These are phyloP conservation scores for Exidia glandulosa DNA, from an alignment of 768 basidiomycete genomes.

Conservation along the genomic window DNA sequence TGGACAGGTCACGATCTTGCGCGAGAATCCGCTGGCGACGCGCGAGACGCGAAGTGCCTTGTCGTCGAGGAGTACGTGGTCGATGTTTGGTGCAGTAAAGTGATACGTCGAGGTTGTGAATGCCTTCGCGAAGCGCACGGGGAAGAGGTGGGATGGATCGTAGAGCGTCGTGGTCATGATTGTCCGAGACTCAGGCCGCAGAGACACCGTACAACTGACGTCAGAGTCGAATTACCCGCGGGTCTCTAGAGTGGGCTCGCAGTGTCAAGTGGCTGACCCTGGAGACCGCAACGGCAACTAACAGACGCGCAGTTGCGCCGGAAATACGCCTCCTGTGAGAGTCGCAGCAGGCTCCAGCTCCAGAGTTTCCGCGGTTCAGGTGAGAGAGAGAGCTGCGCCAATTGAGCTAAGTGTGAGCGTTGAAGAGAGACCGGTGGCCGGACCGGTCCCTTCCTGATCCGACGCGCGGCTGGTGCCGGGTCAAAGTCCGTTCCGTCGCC, in stretches of 20 bases:
- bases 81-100: background rate
- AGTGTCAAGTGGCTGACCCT: too few relatives aligned
- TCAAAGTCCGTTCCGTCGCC: background rate
- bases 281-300: too few relatives aligned
- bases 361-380: too few relatives aligned
- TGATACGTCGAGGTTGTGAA: background rate
- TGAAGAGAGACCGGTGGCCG: background rate
- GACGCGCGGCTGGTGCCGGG: background rate
- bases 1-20: conserved; percentile 23
- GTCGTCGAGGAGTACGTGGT: background rate
- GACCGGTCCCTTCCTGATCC: background rate
- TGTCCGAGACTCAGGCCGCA: too few relatives aligned
- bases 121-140: background rate
- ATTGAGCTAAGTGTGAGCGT: background rate
- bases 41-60: background rate
- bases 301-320: too few relatives aligned
- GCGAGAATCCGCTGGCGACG: background rate
- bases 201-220: background rate
- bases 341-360: too few relatives aligned
- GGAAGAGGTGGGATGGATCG: background rate
- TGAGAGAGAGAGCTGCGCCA: background rate
- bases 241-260: too few relatives aligned
- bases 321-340: too few relatives aligned
- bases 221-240: too few relatives aligned
- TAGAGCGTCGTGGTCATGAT: background rate